These are phyloP conservation scores for Chimonanthus salicifolius DNA, from an alignment of 164 flowering plant species.

Conservation along the genomic window DNA sequence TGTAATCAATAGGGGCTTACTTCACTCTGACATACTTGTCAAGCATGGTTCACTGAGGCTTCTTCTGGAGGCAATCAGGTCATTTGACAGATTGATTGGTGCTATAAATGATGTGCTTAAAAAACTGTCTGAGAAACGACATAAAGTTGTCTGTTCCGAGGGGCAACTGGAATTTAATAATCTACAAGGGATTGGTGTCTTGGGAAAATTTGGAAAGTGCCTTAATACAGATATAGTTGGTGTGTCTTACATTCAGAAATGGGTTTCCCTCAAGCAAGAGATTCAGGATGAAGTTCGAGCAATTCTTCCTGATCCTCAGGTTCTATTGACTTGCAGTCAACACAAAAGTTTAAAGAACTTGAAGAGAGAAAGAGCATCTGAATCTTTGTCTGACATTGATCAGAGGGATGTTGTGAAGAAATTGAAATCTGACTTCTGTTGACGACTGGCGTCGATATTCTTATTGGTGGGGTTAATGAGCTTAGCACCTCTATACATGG, in stretches of 20 bases:
- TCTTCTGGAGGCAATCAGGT: constrained; percentile 66
- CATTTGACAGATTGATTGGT: constrained; percentile 45
- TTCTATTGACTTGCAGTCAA: constrained; percentile 37
- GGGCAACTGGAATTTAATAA: neutral
- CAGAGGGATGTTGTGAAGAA: constrained; percentile 30
- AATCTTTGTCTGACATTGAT: constrained; percentile 12
- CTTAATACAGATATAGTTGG: neutral
- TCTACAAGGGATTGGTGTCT: neutral
- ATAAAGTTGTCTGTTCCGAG: neutral
- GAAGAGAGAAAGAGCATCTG: constrained; percentile 47
- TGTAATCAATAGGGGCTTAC: constrained; percentile 77
- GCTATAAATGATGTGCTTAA: constrained; percentile 24
- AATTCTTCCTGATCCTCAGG: constrained; percentile 80
- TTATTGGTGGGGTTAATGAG: constrained; percentile 51
- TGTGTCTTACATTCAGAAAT: constrained; percentile 19
- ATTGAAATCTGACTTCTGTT: constrained; percentile 24
- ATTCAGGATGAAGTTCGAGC: constrained; percentile 55
- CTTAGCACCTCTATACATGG: constrained; percentile 15
- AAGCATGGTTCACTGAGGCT: constrained; percentile 76
- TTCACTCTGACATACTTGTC: constrained; percentile 58
- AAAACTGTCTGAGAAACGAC: neutral
- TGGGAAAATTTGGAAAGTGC: neutral
- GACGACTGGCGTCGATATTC: constrained; percentile 54
- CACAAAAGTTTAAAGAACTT: constrained; percentile 19
- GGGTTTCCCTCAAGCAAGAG: constrained; percentile 54